Percentiles rank a stretch among this genome's conserved stretches.
Conservation (phyloP, 129 eudicot genomes). For the Smallanthus sonchifolius region DNA sequence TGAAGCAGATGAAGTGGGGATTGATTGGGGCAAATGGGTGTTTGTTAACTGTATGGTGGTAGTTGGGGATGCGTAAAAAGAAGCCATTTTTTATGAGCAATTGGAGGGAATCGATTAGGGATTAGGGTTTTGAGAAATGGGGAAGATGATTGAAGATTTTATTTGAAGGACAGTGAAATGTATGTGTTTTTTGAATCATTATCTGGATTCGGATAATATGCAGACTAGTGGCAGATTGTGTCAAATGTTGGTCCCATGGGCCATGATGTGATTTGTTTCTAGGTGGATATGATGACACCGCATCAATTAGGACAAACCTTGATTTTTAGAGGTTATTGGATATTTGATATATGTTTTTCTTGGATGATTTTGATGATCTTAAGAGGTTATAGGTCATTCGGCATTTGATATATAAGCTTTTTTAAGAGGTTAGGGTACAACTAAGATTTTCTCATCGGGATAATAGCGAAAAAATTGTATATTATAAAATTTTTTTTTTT, state of each 20-base stretch:
- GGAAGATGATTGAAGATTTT: background rate
- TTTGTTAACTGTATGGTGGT: constrained; percentile 37
- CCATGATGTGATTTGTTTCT: constrained; percentile 4
- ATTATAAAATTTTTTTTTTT: too few relatives aligned
- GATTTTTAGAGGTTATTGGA: too few relatives aligned
- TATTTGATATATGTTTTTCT: too few relatives aligned
- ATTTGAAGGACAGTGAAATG: background rate
- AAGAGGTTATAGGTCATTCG: too few relatives aligned
- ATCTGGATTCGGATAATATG: constrained; percentile 38
- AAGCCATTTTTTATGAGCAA: constrained; percentile 40
- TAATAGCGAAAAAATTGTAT: too few relatives aligned
- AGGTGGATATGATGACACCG: constrained; percentile 2
- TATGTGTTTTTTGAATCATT: constrained; percentile 16
- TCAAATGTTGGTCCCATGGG: constrained; percentile 13
- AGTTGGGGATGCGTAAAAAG: constrained; percentile 45
- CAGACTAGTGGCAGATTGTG: constrained; percentile 27
- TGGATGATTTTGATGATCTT: too few relatives aligned
- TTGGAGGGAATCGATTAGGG: constrained; percentile 14
- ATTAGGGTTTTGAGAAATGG: constrained; percentile 17
- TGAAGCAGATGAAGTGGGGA: constrained; percentile 25
- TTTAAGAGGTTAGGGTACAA: too few relatives aligned
- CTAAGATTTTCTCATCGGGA: too few relatives aligned
- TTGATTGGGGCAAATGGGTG: constrained; percentile 23
- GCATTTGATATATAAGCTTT: too few relatives aligned
- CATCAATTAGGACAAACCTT: background rate